A percentile compares a stretch with the other conserved stretches of the same genome.
These are phyloP conservation scores for Penicillium psychrosexuale DNA, from an alignment of 2,329 filamentous ascomycete species.

Conservation along the genomic window DNA sequence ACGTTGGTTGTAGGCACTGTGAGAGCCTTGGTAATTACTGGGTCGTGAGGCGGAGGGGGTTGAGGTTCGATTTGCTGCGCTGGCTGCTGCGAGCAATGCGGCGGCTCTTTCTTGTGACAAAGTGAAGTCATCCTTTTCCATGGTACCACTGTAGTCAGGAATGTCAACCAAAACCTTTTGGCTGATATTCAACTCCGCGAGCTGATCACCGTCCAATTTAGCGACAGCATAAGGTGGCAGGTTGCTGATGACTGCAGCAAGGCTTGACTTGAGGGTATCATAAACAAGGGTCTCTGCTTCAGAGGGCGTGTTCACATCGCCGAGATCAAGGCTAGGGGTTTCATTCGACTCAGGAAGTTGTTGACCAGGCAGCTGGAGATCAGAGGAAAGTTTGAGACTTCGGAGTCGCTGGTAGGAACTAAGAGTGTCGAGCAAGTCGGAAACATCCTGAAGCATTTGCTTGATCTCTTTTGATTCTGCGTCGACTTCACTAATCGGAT, in stretches of 20 bases:
- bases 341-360: constrained; percentile 36
- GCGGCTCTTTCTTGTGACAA: constrained; percentile 47
- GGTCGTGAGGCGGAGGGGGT: constrained; percentile 35
- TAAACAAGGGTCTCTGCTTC: constrained; percentile 60
- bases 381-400: constrained; percentile 41
- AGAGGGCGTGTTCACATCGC: constrained; percentile 52
- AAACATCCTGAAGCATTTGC: constrained; percentile 55
- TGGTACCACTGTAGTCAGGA: constrained; percentile 70
- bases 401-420: constrained; percentile 62
- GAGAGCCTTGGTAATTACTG: constrained; percentile 29
- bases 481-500: constrained; percentile 30
- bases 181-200: constrained; percentile 79
- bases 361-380: constrained; percentile 1
- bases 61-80: constrained; percentile 32
- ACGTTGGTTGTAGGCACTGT: constrained; percentile 36
- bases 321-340: constrained; percentile 23
- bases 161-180: constrained; percentile 71
- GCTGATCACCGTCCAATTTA: constrained; percentile 78
- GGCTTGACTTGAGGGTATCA: constrained; percentile 69
- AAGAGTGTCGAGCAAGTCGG: constrained; percentile 59
- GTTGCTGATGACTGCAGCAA: constrained; percentile 68
- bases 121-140: constrained; percentile 76
- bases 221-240: constrained; percentile 82
- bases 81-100: constrained; percentile 30
- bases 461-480: constrained; percentile 47